These are phyloP conservation scores for Wilcoxina mikolae DNA, from an alignment of 495 filamentous ascomycete species.

Conservation along the genomic window DNA sequence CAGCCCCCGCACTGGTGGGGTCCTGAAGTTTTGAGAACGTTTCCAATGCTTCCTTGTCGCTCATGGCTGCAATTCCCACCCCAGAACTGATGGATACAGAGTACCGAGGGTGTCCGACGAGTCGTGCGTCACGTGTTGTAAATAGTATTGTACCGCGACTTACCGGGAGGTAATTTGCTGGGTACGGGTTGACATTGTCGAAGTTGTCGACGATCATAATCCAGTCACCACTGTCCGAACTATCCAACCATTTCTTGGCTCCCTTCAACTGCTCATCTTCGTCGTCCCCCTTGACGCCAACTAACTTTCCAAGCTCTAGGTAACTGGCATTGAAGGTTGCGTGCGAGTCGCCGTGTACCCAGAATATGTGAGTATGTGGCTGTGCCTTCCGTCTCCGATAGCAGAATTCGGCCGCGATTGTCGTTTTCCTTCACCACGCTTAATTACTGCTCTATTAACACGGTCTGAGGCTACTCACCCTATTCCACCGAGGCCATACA, in stretches of 20 bases:
- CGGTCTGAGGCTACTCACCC: slow-evolving; percentile 4
- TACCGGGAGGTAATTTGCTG: slow-evolving; percentile 7
- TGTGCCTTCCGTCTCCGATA: background rate
- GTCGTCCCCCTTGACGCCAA: background rate
- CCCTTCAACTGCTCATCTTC: background rate
- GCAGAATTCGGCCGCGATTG: slow-evolving; percentile 6
- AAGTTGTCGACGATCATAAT: slow-evolving; percentile 31
- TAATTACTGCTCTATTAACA: background rate
- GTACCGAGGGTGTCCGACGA: background rate
- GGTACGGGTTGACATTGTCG: slow-evolving; percentile 8
- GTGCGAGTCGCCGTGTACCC: slow-evolving; percentile 3
- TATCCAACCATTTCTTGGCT: slow-evolving; percentile 15
- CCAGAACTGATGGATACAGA: background rate
- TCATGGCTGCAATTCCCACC: background rate
- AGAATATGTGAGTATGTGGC: background rate
- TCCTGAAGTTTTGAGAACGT: background rate
- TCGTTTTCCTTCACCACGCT: slow-evolving; percentile 3
- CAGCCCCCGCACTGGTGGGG: background rate
- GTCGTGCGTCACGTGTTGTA: slow-evolving; percentile 8
- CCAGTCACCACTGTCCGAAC: slow-evolving; percentile 10
- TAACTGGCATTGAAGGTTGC: slow-evolving; percentile 4
- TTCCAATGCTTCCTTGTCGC: background rate
- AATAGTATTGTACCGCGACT: slow-evolving; percentile 6
- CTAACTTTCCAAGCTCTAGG: background rate
- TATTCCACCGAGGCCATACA: slow-evolving; percentile 11